A percentile compares a stretch with the other conserved stretches of the same genome.
phyloP scores from a whole-genome alignment of 2,329 filamentous ascomycete genomes.

The Pseudocercospora musae region DNA sequence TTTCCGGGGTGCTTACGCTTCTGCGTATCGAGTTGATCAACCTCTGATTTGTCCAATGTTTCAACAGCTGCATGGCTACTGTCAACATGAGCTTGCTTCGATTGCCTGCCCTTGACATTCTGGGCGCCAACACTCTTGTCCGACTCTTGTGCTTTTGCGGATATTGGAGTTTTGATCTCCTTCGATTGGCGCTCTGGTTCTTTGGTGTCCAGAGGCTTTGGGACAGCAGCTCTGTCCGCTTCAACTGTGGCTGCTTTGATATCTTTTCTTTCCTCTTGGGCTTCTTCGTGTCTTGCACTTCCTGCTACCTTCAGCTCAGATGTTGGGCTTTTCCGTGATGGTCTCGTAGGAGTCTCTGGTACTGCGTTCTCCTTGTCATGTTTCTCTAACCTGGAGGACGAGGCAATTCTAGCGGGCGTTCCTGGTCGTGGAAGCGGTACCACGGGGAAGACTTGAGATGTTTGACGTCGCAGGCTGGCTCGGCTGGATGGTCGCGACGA shows the following conservation, averaged over 20 bases:
- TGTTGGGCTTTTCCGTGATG: constrained; percentile 11
- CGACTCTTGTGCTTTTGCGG: neutral
- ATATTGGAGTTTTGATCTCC: neutral
- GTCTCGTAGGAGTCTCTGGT: constrained; percentile 25
- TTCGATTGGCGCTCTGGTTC: neutral
- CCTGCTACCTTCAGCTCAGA: constrained; percentile 19
- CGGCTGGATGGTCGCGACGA: constrained; percentile 35
- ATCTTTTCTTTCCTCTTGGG: neutral
- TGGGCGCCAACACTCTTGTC: neutral
- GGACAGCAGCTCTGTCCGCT: neutral
- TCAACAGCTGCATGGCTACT: constrained; percentile 9
- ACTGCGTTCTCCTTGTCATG: constrained; percentile 13
- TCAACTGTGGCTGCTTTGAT: neutral
- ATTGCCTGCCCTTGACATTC: neutral
- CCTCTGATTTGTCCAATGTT: constrained; percentile 19
- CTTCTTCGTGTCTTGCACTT: neutral
- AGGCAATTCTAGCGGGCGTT: constrained; percentile 35
- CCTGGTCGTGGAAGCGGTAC: constrained; percentile 39
- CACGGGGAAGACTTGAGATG: constrained; percentile 36
- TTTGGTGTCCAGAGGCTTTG: neutral
- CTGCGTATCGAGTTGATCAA: constrained; percentile 21
- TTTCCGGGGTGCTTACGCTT: constrained; percentile 45
- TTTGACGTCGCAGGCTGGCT: constrained; percentile 33
- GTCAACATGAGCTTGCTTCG: neutral
- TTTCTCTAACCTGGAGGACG: constrained; percentile 30